Evolutionary conservation across 192 early-diverging fungal species (phyloP).

Genomic region (Haplosporangium gracile): DNA sequence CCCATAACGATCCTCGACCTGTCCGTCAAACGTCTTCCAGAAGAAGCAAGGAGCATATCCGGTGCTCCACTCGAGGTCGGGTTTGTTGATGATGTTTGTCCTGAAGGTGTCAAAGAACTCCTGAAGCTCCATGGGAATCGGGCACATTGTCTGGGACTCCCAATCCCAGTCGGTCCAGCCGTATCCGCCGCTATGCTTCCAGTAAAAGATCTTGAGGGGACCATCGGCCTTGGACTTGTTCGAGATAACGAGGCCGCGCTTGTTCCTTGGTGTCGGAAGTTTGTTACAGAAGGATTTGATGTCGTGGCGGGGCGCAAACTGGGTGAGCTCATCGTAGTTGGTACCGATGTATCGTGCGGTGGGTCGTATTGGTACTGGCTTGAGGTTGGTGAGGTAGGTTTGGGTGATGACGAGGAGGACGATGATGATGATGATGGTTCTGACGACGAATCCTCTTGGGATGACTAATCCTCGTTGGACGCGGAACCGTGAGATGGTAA

Average conservation of each 20-base stretch:
- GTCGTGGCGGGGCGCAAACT: not conserved
- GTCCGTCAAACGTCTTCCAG: not conserved
- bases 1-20: not conserved
- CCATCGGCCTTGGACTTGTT: slow-evolving; percentile 4
- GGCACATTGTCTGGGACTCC: slow-evolving; percentile 10
- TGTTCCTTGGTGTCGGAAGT: not conserved
- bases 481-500: not conserved
- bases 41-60: slow-evolving; percentile 12
- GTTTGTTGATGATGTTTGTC: not conserved
- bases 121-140: slow-evolving; percentile 10
- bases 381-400: not conserved
- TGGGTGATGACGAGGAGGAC: not conserved
- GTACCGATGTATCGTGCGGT: slow-evolving; percentile 4
- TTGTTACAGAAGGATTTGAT: slow-evolving; percentile 4
- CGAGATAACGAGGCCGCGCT: slow-evolving; percentile 1
- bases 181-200: not conserved
- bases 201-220: slow-evolving; percentile 13
- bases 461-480: not conserved
- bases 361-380: not conserved
- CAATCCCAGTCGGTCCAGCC: not conserved
- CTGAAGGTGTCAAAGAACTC: not conserved
- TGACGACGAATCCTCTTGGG: not conserved
- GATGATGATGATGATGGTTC: slow-evolving; percentile 1
- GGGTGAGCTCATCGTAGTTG: slow-evolving; percentile 1
- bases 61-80: not conserved